phyloP scores from a whole-genome alignment of 192 early-diverging fungal genomes.

The Coemansia sp. region DNA sequence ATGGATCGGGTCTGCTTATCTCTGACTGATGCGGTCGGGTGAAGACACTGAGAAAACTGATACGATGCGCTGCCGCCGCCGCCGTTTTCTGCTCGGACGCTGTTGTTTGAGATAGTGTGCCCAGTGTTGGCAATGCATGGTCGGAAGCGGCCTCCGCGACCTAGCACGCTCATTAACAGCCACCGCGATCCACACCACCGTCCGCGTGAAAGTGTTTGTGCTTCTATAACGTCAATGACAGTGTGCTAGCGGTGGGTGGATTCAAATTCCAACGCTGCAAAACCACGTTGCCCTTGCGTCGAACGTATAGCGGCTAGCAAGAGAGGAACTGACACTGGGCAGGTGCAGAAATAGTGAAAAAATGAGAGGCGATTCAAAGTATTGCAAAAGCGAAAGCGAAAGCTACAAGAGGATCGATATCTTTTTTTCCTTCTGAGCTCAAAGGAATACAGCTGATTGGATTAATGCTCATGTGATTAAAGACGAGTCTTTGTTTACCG shows the following conservation, averaged over 20 bases:
- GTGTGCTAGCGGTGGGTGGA: neutral
- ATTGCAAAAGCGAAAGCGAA: neutral
- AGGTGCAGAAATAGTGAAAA: neutral
- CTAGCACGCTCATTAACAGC: conserved; percentile 15
- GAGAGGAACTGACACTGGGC: neutral
- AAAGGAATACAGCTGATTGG: neutral
- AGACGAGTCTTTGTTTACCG: neutral
- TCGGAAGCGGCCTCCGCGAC: conserved; percentile 15
- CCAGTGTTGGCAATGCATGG: conserved; percentile 13
- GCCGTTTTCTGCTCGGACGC: conserved; percentile 8
- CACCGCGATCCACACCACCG: conserved; percentile 1
- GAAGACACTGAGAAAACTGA: neutral
- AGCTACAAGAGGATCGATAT: neutral
- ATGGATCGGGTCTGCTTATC: conserved; percentile 5
- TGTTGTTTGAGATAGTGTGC: neutral
- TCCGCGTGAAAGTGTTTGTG: neutral
- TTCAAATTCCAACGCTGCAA: neutral
- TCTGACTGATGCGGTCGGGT: neutral
- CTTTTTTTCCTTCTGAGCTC: neutral
- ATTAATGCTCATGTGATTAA: neutral
- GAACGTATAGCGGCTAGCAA: neutral
- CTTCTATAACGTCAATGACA: neutral
- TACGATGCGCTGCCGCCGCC: neutral
- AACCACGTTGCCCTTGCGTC: neutral
- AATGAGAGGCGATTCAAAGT: neutral